Conservation (phyloP, 2,329 filamentous ascomycete species). For the Trichoderma semiorbis region DNA sequence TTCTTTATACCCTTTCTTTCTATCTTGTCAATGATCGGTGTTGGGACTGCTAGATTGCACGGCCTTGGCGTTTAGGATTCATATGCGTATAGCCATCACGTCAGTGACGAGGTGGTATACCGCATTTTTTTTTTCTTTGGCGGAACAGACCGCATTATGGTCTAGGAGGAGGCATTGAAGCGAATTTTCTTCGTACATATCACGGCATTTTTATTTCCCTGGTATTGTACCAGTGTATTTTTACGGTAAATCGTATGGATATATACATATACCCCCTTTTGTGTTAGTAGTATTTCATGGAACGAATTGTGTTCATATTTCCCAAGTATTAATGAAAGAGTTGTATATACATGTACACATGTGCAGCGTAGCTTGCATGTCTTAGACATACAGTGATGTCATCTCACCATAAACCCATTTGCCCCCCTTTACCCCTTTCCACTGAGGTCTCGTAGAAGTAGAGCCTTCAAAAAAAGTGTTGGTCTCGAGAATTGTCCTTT, state of each 20-base stretch:
- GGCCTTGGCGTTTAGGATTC: not conserved
- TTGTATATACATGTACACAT: not conserved
- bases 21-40: not conserved
- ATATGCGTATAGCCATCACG: not conserved
- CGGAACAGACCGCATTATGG: not conserved
- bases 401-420: not conserved
- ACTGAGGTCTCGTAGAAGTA: not conserved
- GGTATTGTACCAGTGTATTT: not conserved
- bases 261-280: constrained; percentile 7
- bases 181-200: not conserved
- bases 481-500: not conserved
- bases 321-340: not conserved
- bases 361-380: not conserved
- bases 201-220: not conserved
- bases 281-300: not conserved
- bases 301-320: not conserved
- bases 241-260: not conserved
- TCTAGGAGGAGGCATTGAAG: not conserved
- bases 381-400: not conserved
- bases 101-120: not conserved
- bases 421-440: not conserved
- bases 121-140: not conserved
- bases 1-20: not conserved
- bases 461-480: not conserved
- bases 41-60: not conserved